Evolutionary conservation across 495 filamentous ascomycete species (phyloP).

Genomic region (Xylona heveae): DNA sequence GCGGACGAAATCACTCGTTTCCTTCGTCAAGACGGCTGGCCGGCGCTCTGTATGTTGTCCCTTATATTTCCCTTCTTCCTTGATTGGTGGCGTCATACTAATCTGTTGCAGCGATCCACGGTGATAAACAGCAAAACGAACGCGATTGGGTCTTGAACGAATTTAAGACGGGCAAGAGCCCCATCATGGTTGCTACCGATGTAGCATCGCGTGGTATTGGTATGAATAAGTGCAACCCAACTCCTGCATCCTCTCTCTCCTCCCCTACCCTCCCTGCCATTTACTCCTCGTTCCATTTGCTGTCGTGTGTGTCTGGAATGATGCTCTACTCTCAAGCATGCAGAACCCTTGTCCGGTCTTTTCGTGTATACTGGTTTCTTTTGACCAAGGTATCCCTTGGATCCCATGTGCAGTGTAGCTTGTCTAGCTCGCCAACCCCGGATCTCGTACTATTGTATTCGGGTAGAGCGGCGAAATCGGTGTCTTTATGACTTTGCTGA

Average conservation of each 20-base stretch:
- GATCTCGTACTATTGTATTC: constrained; percentile 42
- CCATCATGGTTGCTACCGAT: constrained; percentile 96
- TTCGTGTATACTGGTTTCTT: constrained; percentile 59
- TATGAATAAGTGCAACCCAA: constrained; percentile 60
- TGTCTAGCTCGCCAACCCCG: constrained; percentile 48
- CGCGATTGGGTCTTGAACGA: constrained; percentile 99
- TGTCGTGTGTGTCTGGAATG: constrained; percentile 44
- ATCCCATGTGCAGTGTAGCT: constrained; percentile 57
- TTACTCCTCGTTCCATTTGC: constrained; percentile 18
- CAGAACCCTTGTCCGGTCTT: constrained; percentile 71
- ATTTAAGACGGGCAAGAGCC: constrained; percentile 92
- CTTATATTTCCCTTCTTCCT: not conserved
- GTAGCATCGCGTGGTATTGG: constrained; percentile 98
- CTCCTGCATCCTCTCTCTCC: constrained; percentile 19
- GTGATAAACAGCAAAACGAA: constrained; percentile 98
- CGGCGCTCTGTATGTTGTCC: constrained; percentile 65
- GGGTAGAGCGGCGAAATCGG: constrained; percentile 56
- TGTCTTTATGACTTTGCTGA: constrained; percentile 51
- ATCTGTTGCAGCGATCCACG: constrained; percentile 64
- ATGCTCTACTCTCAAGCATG: constrained; percentile 81
- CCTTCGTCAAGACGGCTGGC: constrained; percentile 97
- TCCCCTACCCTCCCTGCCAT: constrained; percentile 18
- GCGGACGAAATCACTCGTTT: constrained; percentile 97
- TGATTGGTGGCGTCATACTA: constrained; percentile 16
- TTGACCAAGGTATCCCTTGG: constrained; percentile 65